Evolutionary conservation across 2,329 filamentous ascomycete species (phyloP), one percentile per base, ranked within the genome.

Genomic region (Ophiocordyceps polyrhachis-furcata): DNA sequence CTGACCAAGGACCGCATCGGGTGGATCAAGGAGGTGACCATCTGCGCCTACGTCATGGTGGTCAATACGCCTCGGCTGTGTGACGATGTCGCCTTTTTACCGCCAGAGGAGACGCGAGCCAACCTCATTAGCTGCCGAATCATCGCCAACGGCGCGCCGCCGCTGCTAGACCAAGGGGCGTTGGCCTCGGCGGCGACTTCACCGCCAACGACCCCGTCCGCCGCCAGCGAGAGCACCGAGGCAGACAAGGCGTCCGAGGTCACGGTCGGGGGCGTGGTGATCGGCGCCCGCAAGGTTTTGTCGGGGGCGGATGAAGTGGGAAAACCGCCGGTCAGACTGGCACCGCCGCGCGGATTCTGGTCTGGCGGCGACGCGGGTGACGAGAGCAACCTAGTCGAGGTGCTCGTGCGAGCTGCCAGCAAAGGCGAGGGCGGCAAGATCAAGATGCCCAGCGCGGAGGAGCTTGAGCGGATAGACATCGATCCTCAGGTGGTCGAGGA

Each of bases 31-130:
- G 88, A 95, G 59, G 77, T 89, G 1, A 83, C 81, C 3, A 94
- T 86, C 12, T 95, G 88, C 63, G 78, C 85, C 13, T 95, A 95
- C 58, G 70, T 94, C 45, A 94, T 95, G 87, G 77, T 93, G 29
- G 76, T 95, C 49, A 83, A 93, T 58, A 94, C 88, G 0, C 85
- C 87, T 0, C 79, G 86, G 1, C 74, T 95, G 13, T 95, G 88
- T 64, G 76, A 81, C 56, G 88, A 95, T 52, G 76, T 85, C 11
- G 86, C 86, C 11, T 95, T 95, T 59, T 67, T 82, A 45, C 87
- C 88, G 0, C 84, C 86, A 0, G 77, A 82, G 53, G 80, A 85
- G 49, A 81, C 82, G 45, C 74, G 76, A 47, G 79, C 85, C 6
- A 82, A 93, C 57, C 64, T 74, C 11, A 87, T 95, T 49, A 74